Evolutionary conservation across 257 asterid species (phyloP), one percentile per base, ranked within the genome.

Genomic region (Scutellaria galericulata): DNA sequence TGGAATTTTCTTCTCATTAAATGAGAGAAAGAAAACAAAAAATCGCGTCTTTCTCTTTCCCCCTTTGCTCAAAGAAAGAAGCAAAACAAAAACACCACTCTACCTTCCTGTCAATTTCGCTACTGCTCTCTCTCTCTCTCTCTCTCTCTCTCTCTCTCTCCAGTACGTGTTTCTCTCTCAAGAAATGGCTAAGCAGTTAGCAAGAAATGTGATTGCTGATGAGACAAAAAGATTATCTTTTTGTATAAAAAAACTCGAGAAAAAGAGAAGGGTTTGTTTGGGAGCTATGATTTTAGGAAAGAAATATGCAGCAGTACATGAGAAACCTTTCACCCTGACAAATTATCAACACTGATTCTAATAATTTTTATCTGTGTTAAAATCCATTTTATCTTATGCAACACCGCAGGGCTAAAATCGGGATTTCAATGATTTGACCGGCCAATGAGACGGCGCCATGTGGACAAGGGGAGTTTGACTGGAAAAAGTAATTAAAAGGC

Each of bases 301-400:
- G 39, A 37, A 57, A 73, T 40, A 47, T 37, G 9, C n/a, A 74
- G 41, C 42, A 58, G 71, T 79, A 71, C 78, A 53, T 41, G 39
- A 67, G 56, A 55, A 74, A 78, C 73, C 77, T 78, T 68, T 75
- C 81, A 62, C 74, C 27, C 27, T 77, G 83, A 70, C 80, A 78
- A 18, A 70, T 64, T 59, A 71, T 61, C 74, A 54, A 59, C 70
- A 66, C 65, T 67, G 66, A 68, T 72, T 78, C 48, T 75, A 68
- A 57, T 56, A 66, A 35, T 67, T 79, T 67, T 79, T 55, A 45
- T 9, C 56, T 37, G 40, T 41, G 41, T 9, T 71, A 66, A 39
- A 53, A 42, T 9, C 7, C 20, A 63, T 18, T 71, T 22, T 42
- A 76, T 37, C 31, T 35, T 5, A 56, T 14, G 11, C 10, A 18